A percentile compares a stretch with the other conserved stretches of the same genome.
Conservation (phyloP, 345 rosid species). For the Melaleuca quinquenervia region DNA sequence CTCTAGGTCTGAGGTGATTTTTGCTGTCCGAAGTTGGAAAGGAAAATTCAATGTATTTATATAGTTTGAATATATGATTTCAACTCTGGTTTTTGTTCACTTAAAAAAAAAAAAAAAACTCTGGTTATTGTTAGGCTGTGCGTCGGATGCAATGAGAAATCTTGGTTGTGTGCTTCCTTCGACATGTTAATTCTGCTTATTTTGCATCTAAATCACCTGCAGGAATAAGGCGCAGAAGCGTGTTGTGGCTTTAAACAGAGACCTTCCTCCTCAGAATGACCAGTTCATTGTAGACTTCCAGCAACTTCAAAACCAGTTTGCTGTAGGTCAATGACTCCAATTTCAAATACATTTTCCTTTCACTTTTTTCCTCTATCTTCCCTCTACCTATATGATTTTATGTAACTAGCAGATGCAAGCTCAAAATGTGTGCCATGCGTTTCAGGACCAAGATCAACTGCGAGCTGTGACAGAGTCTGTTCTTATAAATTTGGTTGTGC, state of each 20-base stretch:
- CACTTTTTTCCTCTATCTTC: not conserved
- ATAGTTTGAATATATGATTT: not conserved
- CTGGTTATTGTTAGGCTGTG: not conserved
- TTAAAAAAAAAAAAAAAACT: too few species aligned
- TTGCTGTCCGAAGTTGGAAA: not conserved
- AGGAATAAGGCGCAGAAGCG: constrained; percentile 93
- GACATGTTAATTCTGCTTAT: not conserved
- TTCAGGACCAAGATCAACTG: constrained; percentile 82
- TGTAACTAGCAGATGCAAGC: not conserved
- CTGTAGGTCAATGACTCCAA: constrained; percentile 21
- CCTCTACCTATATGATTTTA: not conserved
- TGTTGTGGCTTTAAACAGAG: constrained; percentile 69
- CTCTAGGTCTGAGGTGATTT: not conserved
- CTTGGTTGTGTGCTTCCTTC: not conserved
- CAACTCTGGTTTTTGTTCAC: not conserved
- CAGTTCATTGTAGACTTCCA: constrained; percentile 82
- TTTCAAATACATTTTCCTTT: not conserved
- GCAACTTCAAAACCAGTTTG: constrained; percentile 67
- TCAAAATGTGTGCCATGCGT: not conserved
- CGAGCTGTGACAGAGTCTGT: constrained; percentile 72
- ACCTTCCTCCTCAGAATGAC: constrained; percentile 84
- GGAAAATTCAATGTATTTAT: not conserved
- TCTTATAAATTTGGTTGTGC: constrained; percentile 66
- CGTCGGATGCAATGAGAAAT: not conserved
- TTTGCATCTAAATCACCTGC: not conserved